Conservation (phyloP, 371 early-diverging fungal species). For the Lichtheimia corymbifera region DNA sequence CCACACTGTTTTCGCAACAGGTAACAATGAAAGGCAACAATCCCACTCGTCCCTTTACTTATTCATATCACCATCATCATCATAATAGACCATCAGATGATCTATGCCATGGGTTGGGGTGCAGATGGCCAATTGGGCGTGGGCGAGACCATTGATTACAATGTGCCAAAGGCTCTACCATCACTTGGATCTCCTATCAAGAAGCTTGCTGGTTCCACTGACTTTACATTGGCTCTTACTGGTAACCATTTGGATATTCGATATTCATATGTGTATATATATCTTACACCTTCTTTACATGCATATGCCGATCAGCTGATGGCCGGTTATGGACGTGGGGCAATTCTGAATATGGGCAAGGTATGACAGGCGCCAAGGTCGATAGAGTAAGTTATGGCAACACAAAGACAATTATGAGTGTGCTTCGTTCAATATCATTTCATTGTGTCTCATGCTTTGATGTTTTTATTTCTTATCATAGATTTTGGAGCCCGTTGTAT, state of each 20-base stretch:
- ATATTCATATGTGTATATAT: neutral
- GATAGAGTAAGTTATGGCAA: slow-evolving; percentile 55
- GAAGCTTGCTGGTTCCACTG: slow-evolving; percentile 67
- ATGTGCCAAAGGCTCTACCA: slow-evolving; percentile 46
- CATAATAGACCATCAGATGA: neutral
- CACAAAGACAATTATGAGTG: neutral
- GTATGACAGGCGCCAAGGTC: slow-evolving; percentile 68
- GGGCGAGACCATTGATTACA: slow-evolving; percentile 41
- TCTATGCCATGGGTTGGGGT: slow-evolving; percentile 83
- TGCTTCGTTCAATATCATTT: slow-evolving; percentile 3
- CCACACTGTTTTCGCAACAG: slow-evolving; percentile 67
- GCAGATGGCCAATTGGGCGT: slow-evolving; percentile 81
- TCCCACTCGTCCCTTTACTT: neutral
- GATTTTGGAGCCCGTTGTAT: slow-evolving; percentile 63
- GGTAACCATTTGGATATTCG: slow-evolving; percentile 12
- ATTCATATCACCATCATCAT: neutral
- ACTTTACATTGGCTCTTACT: slow-evolving; percentile 68
- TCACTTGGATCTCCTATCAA: slow-evolving; percentile 36
- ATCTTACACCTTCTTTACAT: neutral
- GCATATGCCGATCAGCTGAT: slow-evolving; percentile 25
- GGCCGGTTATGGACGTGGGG: slow-evolving; percentile 76
- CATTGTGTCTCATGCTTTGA: neutral
- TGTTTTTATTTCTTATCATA: slow-evolving; percentile 18
- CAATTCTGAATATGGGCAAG: slow-evolving; percentile 83
- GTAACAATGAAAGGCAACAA: slow-evolving; percentile 22